Evolutionary conservation across 2,329 filamentous ascomycete species (phyloP), one percentile per base, ranked within the genome.

Genomic region (Talaromyces sp.): DNA sequence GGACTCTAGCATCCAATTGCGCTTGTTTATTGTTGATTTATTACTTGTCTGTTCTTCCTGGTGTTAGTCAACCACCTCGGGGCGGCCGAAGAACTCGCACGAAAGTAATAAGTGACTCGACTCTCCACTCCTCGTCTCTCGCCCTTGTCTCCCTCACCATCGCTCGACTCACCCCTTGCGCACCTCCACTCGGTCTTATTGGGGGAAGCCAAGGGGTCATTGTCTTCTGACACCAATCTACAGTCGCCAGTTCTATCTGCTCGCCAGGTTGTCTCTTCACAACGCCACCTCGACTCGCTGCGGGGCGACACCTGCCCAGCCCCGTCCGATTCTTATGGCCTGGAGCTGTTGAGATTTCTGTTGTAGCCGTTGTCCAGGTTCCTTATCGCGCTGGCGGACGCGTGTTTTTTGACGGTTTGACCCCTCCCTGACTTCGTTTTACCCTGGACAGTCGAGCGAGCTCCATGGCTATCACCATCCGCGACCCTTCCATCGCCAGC

Each of bases 91-190:
- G 41, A 19, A 46, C 43, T n/a, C 43, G 1, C 19, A 19, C 41
- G 19, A 14, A 11, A 10, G 19, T 5, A 11, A 24, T 21, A 12
- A 24, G 21, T 19, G 19, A 19, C 43, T 46, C 43, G 19, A 19
- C 19, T 43, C 38, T 43, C 38, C 11, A n/a, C 38, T 19, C 17
- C 38, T 43, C 17, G 17, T 8, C 43, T 50, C 32, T 31, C 35
- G n/a, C 50, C 41, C 46, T 62, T 57, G 57, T 61, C 57, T 59
- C 60, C 63, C 64, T 54, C 59, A 54, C 58, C 58, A 57, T 60
- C 62, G 43, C 43, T 46, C 21, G n/a, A 54, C 50, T 50, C 60
- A 56, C 59, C 56, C 51, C 60, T 61, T 57, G 56, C 60, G 56
- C 60, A 32, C 60, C 55, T 55, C 59, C 57, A 21, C 53, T 64